These are phyloP conservation scores for Cucumis hystrix DNA, from an alignment of 306 rosid species.

Conservation along the genomic window DNA sequence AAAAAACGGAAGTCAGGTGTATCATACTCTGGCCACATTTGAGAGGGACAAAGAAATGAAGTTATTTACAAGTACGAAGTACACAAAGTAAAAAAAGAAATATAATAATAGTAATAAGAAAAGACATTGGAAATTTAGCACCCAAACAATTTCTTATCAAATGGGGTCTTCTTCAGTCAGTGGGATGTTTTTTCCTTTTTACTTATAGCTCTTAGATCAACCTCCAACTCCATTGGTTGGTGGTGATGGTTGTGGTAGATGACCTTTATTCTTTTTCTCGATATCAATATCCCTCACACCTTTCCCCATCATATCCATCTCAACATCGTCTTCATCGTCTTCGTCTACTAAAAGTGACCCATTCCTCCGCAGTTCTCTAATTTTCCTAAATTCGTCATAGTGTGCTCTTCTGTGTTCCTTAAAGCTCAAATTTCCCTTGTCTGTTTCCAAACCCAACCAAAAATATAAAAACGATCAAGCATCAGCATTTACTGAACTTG, in stretches of 20 bases:
- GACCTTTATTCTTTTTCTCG: constrained; percentile 12
- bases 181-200: background rate
- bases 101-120: background rate
- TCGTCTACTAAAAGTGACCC: constrained; percentile 49
- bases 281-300: constrained; percentile 9
- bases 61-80: background rate
- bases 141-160: background rate
- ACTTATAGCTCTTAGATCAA: background rate
- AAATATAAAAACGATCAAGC: background rate
- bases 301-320: constrained; percentile 2
- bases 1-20: background rate
- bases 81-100: background rate
- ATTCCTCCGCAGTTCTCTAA: constrained; percentile 47
- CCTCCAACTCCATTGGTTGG: constrained; percentile 41
- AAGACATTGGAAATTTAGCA: background rate
- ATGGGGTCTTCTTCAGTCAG: background rate
- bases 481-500: background rate
- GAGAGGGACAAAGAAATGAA: constrained; percentile 4
- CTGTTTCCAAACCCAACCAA: constrained; percentile 28
- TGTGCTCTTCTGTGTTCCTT: constrained; percentile 78
- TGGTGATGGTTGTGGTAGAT: constrained; percentile 9
- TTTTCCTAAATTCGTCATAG: constrained; percentile 74
- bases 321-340: constrained; percentile 32
- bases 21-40: constrained; percentile 1
- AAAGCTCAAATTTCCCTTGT: constrained; percentile 32